Evolutionary conservation across 208 protist species (phyloP).

Genomic region (Trypanosoma cruzi): DNA sequence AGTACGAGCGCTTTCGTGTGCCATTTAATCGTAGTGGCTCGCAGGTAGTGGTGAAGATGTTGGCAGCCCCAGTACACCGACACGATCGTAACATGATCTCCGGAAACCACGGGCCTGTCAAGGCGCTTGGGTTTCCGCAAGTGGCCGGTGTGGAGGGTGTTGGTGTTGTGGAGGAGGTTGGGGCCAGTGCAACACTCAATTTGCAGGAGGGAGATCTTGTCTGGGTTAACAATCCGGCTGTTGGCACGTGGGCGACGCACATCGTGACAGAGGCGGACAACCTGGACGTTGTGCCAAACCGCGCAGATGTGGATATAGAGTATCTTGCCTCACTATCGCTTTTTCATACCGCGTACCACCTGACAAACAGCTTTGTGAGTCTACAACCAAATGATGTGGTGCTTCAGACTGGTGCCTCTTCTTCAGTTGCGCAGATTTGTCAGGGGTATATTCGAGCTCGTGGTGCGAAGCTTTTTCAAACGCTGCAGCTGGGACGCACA

Average conservation of each 20-base stretch:
- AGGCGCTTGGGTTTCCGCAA: conserved; percentile 30
- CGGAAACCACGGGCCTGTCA: conserved; percentile 73
- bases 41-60: conserved; percentile 95
- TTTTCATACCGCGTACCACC: conserved; percentile 96
- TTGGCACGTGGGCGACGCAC: conserved; percentile 93
- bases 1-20: conserved; percentile 84
- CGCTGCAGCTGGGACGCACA: conserved; percentile 90
- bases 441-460: conserved; percentile 85
- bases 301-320: conserved; percentile 92
- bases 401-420: conserved; percentile 86
- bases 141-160: conserved; percentile 92
- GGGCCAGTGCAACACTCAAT: conserved; percentile 54
- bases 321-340: conserved; percentile 94
- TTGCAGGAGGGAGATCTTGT: conserved; percentile 94
- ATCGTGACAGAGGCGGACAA: conserved; percentile 86
- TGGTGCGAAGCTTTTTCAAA: conserved; percentile 89
- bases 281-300: conserved; percentile 88
- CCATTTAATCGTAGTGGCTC: conserved; percentile 81
- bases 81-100: conserved; percentile 96
- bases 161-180: conserved; percentile 95
- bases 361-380: conserved; percentile 95
- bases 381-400: conserved; percentile 91
- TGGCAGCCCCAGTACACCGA: conserved; percentile 95
- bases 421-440: conserved; percentile 87
- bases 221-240: conserved; percentile 87